Conservation (phyloP, 2,329 filamentous ascomycete species). For the Arthrinium phaeospermum region DNA sequence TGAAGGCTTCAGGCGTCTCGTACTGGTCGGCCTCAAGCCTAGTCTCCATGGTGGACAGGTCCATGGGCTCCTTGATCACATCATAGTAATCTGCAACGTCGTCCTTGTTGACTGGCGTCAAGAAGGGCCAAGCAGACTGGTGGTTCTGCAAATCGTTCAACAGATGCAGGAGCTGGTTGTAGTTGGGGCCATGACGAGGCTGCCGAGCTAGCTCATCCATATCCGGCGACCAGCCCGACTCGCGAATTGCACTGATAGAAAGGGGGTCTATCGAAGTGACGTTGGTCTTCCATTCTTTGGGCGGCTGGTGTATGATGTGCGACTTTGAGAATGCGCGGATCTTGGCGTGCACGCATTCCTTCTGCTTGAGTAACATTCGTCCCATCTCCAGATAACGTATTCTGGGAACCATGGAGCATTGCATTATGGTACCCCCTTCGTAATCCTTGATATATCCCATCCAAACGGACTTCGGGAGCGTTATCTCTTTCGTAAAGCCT, state of each 20-base stretch:
- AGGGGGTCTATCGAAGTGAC: slow-evolving; percentile 81
- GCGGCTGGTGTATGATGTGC: slow-evolving; percentile 85
- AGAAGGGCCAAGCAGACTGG: slow-evolving; percentile 91
- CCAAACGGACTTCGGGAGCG: slow-evolving; percentile 86
- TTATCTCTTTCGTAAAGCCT: slow-evolving; percentile 98
- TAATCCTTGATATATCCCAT: slow-evolving; percentile 99
- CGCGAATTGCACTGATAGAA: slow-evolving; percentile 84
- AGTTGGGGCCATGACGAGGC: slow-evolving; percentile 94
- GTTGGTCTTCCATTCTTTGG: slow-evolving; percentile 83
- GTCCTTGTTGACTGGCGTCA: slow-evolving; percentile 90
- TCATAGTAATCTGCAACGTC: slow-evolving; percentile 99
- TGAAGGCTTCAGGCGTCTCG: slow-evolving; percentile 88
- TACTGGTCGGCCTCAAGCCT: slow-evolving; percentile 96
- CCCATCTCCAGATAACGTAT: slow-evolving; percentile 93
- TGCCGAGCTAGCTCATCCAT: slow-evolving; percentile 98
- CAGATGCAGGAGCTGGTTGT: slow-evolving; percentile 89
- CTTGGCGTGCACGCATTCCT: slow-evolving; percentile 93
- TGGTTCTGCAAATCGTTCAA: slow-evolving; percentile 97
- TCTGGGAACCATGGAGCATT: slow-evolving; percentile 94
- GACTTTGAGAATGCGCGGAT: slow-evolving; percentile 90
- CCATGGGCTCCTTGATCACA: slow-evolving; percentile 98
- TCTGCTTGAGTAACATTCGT: slow-evolving; percentile 96
- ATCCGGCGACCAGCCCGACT: slow-evolving; percentile 92
- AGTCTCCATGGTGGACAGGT: slow-evolving; percentile 91
- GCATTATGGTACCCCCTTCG: slow-evolving; percentile 98